phyloP scores from a whole-genome alignment of 768 basidiomycete species.

The Calocera cornea region DNA sequence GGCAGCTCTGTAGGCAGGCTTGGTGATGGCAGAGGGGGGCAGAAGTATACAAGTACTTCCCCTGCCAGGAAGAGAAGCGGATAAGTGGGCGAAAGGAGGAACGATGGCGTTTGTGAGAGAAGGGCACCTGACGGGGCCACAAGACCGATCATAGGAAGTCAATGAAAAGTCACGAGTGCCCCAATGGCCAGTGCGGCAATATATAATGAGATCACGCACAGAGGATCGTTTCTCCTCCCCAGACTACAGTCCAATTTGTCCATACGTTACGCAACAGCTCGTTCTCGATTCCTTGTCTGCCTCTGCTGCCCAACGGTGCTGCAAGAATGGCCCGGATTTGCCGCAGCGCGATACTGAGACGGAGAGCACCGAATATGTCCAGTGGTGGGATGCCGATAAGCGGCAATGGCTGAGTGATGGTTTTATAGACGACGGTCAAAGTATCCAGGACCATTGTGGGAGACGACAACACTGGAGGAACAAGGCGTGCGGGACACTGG shows the following conservation, averaged over 20 bases:
- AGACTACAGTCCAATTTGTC: constrained; percentile 54
- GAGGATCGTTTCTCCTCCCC: constrained; percentile 60
- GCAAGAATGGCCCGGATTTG: constrained; percentile 46
- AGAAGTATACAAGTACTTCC: constrained; percentile 46
- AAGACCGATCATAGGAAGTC: constrained; percentile 3
- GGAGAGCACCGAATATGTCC: constrained; percentile 52
- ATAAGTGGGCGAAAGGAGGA: constrained; percentile 58
- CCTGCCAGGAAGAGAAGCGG: constrained; percentile 46
- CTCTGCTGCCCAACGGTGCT: constrained; percentile 14
- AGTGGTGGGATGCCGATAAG: constrained; percentile 25
- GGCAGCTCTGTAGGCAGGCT: constrained; percentile 52
- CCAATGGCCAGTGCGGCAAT: not conserved
- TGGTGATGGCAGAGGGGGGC: constrained; percentile 44
- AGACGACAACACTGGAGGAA: not conserved
- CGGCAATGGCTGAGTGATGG: not conserved
- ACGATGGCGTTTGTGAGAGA: constrained; percentile 56
- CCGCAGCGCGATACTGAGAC: constrained; percentile 55
- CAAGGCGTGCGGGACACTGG: not conserved
- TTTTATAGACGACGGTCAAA: not conserved
- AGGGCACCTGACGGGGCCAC: constrained; percentile 37
- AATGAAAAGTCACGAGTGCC: not conserved
- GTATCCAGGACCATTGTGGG: not conserved
- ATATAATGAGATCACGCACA: constrained; percentile 31
- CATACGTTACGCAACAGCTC: constrained; percentile 46
- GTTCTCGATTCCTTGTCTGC: constrained; percentile 29